Evolutionary conservation across 306 rosid genomes (phyloP), one percentile per base, ranked within the genome.

Genomic region (Herpetospermum pedunculosum): DNA sequence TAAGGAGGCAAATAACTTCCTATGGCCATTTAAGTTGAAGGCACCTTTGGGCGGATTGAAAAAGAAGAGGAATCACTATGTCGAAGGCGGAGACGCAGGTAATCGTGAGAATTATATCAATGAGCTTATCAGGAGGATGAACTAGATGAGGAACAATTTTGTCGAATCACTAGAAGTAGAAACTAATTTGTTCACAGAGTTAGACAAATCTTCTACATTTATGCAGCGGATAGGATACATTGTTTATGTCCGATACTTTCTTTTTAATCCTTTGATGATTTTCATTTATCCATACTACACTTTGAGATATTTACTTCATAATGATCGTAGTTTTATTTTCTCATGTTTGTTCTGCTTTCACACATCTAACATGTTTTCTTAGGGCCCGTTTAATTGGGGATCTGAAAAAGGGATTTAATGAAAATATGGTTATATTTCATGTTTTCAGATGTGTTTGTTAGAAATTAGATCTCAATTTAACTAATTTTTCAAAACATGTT

Each of bases 81-180:
- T 92, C 12, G 98, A 88, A 65, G 98, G 98, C 2, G 98, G 96
- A 54, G 98, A 92, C 80, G 98, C 98, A 0, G 98, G 98, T 8
- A 92, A 88, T 82, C 82, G 96, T 10, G 98, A 92, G 85, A 90
- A 90, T 49, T 92, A 50, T 74, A 90, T 90, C 80, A 92, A 92
- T 44, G 98, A 92, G 89, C 88, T 92, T 28, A 92, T 87, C 77
- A 75, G 90, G 77, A 86, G 98, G 76, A 92, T 90, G 92, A 87
- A 90, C 69, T 92, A 82, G 67, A 32, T 30, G 68, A 59, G 23
- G 68, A 16, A 29, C 38, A 32, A 30, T 59, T 55, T 55, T 55
- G 63, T 55, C 4, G 63, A 55, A 55, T 26, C 63, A 26, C 8
- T 25, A n/a, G 63, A 55, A 12, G 63, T 55, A 55, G 63, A 26